These are phyloP conservation scores for Colletotrichum horii DNA, from an alignment of 2,329 filamentous ascomycete genomes.

Conservation along the genomic window DNA sequence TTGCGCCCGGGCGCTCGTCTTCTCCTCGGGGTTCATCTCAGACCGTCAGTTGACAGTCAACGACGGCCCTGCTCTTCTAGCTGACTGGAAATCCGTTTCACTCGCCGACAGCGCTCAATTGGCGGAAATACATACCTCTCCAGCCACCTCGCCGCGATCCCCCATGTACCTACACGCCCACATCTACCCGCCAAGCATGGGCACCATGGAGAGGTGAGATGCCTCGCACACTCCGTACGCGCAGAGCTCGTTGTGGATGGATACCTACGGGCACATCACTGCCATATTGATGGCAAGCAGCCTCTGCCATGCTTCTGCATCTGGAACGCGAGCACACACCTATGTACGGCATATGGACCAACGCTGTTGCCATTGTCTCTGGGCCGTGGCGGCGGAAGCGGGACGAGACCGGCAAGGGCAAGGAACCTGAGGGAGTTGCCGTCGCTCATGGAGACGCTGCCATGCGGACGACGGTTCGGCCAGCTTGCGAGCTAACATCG, in stretches of 20 bases:
- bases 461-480: conserved; percentile 12
- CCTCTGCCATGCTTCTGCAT: not conserved
- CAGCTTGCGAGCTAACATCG: not conserved
- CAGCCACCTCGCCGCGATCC: not conserved
- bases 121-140: not conserved
- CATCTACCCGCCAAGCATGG: not conserved
- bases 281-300: not conserved
- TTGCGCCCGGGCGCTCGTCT: conserved; percentile 5
- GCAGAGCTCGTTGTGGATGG: not conserved
- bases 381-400: not conserved
- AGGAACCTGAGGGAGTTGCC: not conserved
- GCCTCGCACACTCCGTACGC: not conserved
- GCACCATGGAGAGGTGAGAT: not conserved
- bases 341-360: not conserved
- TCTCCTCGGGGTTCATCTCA: conserved; percentile 12
- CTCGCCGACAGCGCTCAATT: conserved; percentile 4
- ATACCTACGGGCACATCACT: not conserved
- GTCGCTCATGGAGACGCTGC: not conserved
- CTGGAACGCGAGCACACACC: no score
- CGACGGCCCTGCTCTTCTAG: not conserved
- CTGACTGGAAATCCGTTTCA: not conserved
- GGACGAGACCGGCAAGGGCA: not conserved
- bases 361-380: not conserved
- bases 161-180: not conserved
- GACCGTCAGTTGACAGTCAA: not conserved